Percentiles rank a stretch among this genome's conserved stretches.
Conservation (phyloP, 2,329 filamentous ascomycete species). For the Fusarium avenaceum region DNA sequence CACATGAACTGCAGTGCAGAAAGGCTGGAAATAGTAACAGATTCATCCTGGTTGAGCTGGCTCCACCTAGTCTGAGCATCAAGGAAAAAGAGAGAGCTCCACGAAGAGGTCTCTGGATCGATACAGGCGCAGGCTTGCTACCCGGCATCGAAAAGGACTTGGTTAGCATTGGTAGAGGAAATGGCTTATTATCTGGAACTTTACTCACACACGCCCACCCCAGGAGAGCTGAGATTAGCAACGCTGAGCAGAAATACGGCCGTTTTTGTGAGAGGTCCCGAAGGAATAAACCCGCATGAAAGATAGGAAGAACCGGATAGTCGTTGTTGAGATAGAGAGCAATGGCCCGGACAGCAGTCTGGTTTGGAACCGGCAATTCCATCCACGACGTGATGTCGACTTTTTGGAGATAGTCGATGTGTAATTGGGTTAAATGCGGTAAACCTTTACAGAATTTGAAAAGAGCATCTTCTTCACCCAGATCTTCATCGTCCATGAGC, state of each 20-base stretch:
- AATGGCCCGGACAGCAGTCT: neutral
- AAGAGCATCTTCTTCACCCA: too few relatives aligned
- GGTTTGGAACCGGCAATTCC: neutral
- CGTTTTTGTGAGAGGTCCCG: neutral
- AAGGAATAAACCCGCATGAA: neutral
- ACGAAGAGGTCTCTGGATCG: neutral
- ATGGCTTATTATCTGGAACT: too few relatives aligned
- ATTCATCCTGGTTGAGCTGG: neutral
- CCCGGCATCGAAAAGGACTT: neutral
- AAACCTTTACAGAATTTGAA: neutral
- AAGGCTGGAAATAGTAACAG: neutral
- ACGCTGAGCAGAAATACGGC: conserved; percentile 1
- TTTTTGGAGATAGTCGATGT: neutral
- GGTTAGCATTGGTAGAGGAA: too few relatives aligned
- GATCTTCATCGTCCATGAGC: too few relatives aligned
- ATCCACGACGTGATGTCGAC: neutral
- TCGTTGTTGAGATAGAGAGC: conserved; percentile 11
- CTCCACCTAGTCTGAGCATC: neutral
- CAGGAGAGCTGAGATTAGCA: neutral
- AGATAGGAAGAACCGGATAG: neutral
- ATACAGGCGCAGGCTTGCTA: conserved; percentile 7
- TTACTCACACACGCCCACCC: conserved; percentile 5
- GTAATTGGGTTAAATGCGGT: neutral
- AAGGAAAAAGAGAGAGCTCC: neutral
- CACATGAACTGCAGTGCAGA: neutral